Percentiles rank a stretch among this genome's conserved stretches.
Evolutionary conservation across 1,139 yeast genomes (phyloP).

Genomic region (Suhomyces maxii): DNA sequence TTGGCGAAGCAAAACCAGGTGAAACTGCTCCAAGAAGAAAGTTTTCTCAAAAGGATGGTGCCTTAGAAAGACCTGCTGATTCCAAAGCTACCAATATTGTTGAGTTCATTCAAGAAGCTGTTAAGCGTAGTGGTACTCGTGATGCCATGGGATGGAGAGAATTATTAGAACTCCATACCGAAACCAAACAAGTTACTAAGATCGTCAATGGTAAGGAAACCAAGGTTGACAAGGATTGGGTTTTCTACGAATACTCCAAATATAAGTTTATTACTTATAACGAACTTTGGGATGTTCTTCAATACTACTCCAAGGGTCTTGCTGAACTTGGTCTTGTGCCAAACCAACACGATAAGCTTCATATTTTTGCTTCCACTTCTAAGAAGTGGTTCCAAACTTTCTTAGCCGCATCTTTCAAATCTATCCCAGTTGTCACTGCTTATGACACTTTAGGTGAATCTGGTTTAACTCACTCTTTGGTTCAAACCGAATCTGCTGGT

Average conservation of each 20-base stretch:
- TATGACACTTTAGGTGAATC: constrained; percentile 94
- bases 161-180: constrained; percentile 69
- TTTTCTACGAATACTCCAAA: constrained; percentile 73
- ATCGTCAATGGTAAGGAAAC: constrained; percentile 72
- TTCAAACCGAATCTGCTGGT: constrained; percentile 75
- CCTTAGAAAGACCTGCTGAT: constrained; percentile 57
- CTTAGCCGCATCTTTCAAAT: constrained; percentile 72
- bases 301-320: constrained; percentile 72
- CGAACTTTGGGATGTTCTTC: constrained; percentile 52
- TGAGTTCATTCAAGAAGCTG: constrained; percentile 68
- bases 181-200: constrained; percentile 73
- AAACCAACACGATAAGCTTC: constrained; percentile 60
- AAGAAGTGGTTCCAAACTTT: constrained; percentile 90
- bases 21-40: constrained; percentile 93
- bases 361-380: constrained; percentile 83
- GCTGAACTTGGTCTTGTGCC: constrained; percentile 73
- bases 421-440: constrained; percentile 90
- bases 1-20: constrained; percentile 78
- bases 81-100: constrained; percentile 66
- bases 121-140: constrained; percentile 51
- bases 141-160: constrained; percentile 82
- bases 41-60: constrained; percentile 55
- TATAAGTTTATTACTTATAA: constrained; percentile 67
- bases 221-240: constrained; percentile 83
- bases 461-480: constrained; percentile 84